Evolutionary conservation across 352 stramenopile genomes (phyloP).

Genomic region (Peronospora farinosa): DNA sequence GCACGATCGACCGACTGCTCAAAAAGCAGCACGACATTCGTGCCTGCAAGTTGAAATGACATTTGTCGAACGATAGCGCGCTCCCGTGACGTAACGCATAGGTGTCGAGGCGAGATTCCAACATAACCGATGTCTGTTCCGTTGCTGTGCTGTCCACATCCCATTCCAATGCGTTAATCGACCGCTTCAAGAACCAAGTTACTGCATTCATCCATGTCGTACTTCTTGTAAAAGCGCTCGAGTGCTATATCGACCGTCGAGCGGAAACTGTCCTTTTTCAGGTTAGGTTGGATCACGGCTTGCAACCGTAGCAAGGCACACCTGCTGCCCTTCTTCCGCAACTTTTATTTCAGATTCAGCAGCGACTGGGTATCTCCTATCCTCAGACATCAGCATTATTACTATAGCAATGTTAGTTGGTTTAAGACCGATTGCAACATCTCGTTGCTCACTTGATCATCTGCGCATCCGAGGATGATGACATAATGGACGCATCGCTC

Average conservation of each 20-base stretch:
- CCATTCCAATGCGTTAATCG: conserved; percentile 14
- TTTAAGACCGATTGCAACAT: background rate
- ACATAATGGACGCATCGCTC: conserved; percentile 72
- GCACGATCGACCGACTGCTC: conserved; percentile 3
- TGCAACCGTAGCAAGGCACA: conserved; percentile 60
- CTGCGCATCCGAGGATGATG: conserved; percentile 74
- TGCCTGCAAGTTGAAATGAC: conserved; percentile 81
- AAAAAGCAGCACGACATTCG: background rate
- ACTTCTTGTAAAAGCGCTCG: conserved; percentile 75
- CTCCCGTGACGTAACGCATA: conserved; percentile 62
- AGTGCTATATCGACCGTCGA: conserved; percentile 55
- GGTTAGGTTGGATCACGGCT: conserved; percentile 35
- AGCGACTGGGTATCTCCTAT: conserved; percentile 29
- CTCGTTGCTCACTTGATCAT: conserved; percentile 32
- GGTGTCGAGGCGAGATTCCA: conserved; percentile 69
- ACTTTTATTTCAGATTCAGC: conserved; percentile 32
- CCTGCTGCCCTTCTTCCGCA: conserved; percentile 76
- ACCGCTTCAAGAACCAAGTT: background rate
- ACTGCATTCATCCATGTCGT: conserved; percentile 3
- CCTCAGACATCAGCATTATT: conserved; percentile 1
- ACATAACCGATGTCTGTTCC: conserved; percentile 56
- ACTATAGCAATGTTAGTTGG: conserved; percentile 1
- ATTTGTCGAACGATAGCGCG: conserved; percentile 58
- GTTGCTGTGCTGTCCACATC: conserved; percentile 42
- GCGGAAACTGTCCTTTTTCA: conserved; percentile 29